phyloP scores from a whole-genome alignment of 129 eudicot species.

The Lonicera japonica region DNA sequence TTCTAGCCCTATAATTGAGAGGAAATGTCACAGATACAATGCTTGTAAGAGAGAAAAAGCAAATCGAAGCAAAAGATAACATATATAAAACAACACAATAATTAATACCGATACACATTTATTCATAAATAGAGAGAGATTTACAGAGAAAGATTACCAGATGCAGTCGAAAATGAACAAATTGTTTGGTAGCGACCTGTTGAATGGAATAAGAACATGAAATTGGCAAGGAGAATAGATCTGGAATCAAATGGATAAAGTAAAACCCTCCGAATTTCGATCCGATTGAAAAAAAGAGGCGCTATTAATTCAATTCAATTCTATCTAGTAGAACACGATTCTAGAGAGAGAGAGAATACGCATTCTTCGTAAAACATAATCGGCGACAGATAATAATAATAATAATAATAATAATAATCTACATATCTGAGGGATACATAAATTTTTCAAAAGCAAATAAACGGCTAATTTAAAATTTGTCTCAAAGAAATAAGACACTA shows the following conservation, averaged over 20 bases:
- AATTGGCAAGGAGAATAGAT: background rate
- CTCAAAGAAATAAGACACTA: too few relatives aligned
- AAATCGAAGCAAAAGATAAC: background rate
- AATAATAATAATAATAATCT: too few relatives aligned
- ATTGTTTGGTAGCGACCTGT: background rate
- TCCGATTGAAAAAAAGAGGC: background rate
- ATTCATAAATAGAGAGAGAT: too few relatives aligned
- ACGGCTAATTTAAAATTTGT: too few relatives aligned
- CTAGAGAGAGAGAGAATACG: too few relatives aligned
- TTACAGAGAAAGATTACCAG: background rate
- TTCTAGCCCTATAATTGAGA: constrained; percentile 1
- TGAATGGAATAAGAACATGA: background rate
- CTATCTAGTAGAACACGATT: background rate
- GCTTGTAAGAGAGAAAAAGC: background rate
- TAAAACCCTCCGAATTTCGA: background rate
- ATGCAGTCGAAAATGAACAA: constrained; percentile 4
- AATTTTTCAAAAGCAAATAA: too few relatives aligned
- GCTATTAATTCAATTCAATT: background rate
- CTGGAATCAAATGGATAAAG: background rate
- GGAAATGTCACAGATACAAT: background rate
- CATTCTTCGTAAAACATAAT: too few relatives aligned
- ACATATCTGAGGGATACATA: too few relatives aligned
- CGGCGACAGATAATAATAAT: too few relatives aligned
- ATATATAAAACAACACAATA: background rate
- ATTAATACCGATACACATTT: background rate